Base-by-base conservation (phyloP, 2,329 filamentous ascomycete species). In the Hortaea sp. region DNA sequence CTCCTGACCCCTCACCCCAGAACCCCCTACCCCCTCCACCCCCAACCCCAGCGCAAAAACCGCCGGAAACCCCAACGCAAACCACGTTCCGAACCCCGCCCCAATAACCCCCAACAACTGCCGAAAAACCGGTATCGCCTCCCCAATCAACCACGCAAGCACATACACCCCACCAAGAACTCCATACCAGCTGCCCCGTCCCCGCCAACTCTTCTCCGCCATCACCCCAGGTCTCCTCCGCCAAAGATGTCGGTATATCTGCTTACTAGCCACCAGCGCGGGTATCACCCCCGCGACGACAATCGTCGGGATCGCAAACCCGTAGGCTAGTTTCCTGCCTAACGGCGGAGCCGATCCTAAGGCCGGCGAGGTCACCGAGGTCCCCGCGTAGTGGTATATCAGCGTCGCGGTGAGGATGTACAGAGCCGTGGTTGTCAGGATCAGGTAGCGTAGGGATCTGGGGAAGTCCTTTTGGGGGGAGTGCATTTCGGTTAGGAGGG, bases 251-350 rank as follows among this genome's bases (percentile, higher is more conserved):
- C 77, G 66, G 57, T 83, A 86, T 48, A 84, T 68, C 55, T 82
- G 82, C 57, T 83, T 84, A 45, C 72, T 72, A 2, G 79, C 79
- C 1, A 85, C 77, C 49, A 82, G 77, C 9, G 76, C 81, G 58
- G 84, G 81, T 51, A 87, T 82, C 5, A 85, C 81, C 44, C 82
- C 83, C 0, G 82, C 79, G 42, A 87, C 77, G 41, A 86, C 69
- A 48, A 86, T 85, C 2, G 83, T 85, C 10, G 82, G 82, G 2
- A 82, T 70, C 0, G 82, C 82, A 49, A 86, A 69, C 27, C 79
- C 81, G 65, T 79, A 86, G n/a, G 81, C 79, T n/a, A 81, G 66
- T 61, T 84, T 84, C 35, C 73, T 68, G 31, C 84, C 64, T 0
- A 73, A 53, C 0, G 61, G 62, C 2, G 70, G 70, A 7, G 81